Evolutionary conservation across 805 yeast species (phyloP), one percentile per base, ranked within the genome.

Genomic region (Candida vartiovaarae): DNA sequence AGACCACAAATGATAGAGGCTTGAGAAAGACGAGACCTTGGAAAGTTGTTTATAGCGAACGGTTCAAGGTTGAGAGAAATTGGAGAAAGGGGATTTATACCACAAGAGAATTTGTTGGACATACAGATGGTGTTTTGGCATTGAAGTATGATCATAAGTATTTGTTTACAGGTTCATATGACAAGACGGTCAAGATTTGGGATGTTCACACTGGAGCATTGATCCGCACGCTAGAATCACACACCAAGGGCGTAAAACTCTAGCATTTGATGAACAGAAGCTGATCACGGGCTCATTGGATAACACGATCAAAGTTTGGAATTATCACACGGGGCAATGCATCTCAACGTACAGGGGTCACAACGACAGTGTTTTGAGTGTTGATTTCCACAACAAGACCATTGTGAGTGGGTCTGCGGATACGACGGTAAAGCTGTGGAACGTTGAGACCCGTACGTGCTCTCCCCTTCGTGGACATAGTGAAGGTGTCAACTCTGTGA

Each of bases 331-430:
- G 0, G 99, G 99, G 32, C 84, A 85, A 61, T 91, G 97, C 59
- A 80, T 93, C 24, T 84, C 96, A 6, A 90, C 98, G 0, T 89
- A 93, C 64, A 72, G 91, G 34, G 98, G 98, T 3, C 98, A 93
- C 65, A 82, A 80, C 40, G 93, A 84, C 56, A 80, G 87, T 40
- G 95, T 93, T 4, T 71, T 84, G 35, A 78, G 86, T 51, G 88
- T 93, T 41, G 97, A 91, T 62, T 85, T 88, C 52, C 72, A 71
- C 50, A 78, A 77, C 51, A 87, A 86, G 56, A 71, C 87, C 29
- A 89, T 93, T 57, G 97, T 89, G 1, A 82, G 93, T 8, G 99
- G 98, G 0, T 82, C 95, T 32, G 95, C 96, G 0, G 99, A 93
- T 65, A 75, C 78, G 49, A 88, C 95, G 0, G 84, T 93, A 43